phyloP scores from a whole-genome alignment of 305 asterid species.

The Fraxinus velutina region DNA sequence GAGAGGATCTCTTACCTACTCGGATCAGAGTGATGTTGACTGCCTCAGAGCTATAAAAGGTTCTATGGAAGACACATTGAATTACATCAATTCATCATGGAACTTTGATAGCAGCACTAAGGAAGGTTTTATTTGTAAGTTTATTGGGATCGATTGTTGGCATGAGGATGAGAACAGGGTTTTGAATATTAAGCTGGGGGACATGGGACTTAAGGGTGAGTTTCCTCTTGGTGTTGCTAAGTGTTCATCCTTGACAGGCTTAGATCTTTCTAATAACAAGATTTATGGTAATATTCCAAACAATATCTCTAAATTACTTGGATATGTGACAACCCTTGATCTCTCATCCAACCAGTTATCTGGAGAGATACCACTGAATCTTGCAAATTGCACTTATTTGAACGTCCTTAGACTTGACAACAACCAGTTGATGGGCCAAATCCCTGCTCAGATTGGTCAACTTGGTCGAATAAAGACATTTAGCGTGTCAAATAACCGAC shows the following conservation, averaged over 20 bases:
- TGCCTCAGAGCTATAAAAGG: slow-evolving; percentile 33
- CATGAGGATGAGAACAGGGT: slow-evolving; percentile 36
- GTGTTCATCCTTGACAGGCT: slow-evolving; percentile 25
- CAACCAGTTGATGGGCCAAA: slow-evolving; percentile 31
- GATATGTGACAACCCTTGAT: slow-evolving; percentile 16
- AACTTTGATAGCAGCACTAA: background rate
- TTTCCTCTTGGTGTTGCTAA: slow-evolving; percentile 33
- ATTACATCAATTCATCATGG: background rate
- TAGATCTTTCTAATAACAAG: slow-evolving; percentile 35
- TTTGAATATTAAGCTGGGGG: slow-evolving; percentile 24
- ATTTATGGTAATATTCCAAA: slow-evolving; percentile 32
- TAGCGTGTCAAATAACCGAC: slow-evolving; percentile 27
- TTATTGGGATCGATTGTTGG: slow-evolving; percentile 61
- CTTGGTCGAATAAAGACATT: slow-evolving; percentile 24
- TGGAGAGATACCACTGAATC: slow-evolving; percentile 28
- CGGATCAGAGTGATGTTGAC: slow-evolving; percentile 43
- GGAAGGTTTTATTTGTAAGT: slow-evolving; percentile 51
- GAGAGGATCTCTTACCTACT: slow-evolving; percentile 15
- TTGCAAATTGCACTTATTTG: slow-evolving; percentile 25
- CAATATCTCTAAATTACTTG: slow-evolving; percentile 20
- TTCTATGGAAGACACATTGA: slow-evolving; percentile 46
- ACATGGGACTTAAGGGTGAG: slow-evolving; percentile 36
- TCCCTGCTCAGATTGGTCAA: slow-evolving; percentile 23
- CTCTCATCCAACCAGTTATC: slow-evolving; percentile 36
- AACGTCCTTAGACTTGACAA: slow-evolving; percentile 25